A percentile compares a stretch with the other conserved stretches of the same genome.
phyloP scores from a whole-genome alignment of 2,329 filamentous ascomycete species.

The Alternaria novae-zelandiae region DNA sequence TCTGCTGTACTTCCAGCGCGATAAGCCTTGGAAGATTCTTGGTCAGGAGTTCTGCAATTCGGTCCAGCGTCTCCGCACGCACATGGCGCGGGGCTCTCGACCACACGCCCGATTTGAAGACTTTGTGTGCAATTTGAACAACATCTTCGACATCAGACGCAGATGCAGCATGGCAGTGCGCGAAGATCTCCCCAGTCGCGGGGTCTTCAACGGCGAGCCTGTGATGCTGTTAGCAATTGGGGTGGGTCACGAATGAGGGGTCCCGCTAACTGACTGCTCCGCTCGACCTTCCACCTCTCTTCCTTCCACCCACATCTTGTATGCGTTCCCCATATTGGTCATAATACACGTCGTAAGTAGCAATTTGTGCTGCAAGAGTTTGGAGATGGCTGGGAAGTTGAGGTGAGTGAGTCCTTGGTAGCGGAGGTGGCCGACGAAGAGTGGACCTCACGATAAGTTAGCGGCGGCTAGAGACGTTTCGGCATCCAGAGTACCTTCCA shows the following conservation, averaged over 20 bases:
- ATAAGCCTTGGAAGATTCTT: conserved; percentile 63
- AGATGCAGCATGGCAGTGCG: conserved; percentile 59
- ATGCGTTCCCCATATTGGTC: conserved; percentile 13
- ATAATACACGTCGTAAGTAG: conserved; percentile 3
- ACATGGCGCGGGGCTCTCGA: conserved; percentile 62
- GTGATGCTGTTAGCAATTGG: conserved; percentile 13
- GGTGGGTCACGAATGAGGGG: conserved; percentile 13
- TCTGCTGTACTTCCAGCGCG: conserved; percentile 69
- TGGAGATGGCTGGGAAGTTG: not conserved
- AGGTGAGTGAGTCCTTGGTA: conserved; percentile 1
- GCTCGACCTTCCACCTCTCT: conserved; percentile 51
- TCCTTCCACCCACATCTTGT: conserved; percentile 53
- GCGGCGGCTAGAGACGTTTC: conserved; percentile 11
- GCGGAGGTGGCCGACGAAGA: conserved; percentile 28
- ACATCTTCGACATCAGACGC: conserved; percentile 52
- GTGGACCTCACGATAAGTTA: conserved; percentile 29
- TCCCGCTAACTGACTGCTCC: conserved; percentile 53
- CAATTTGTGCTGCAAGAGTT: not conserved
- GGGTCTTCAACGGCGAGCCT: conserved; percentile 63
- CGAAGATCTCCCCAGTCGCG: conserved; percentile 60
- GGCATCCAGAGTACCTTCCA: not conserved
- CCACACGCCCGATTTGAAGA: conserved; percentile 62
- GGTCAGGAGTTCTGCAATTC: conserved; percentile 62
- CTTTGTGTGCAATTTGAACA: conserved; percentile 52
- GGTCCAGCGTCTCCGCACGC: conserved; percentile 69